These are phyloP conservation scores for Paraleonurus japonicus DNA, from an alignment of 257 asterid genomes.

Conservation along the genomic window DNA sequence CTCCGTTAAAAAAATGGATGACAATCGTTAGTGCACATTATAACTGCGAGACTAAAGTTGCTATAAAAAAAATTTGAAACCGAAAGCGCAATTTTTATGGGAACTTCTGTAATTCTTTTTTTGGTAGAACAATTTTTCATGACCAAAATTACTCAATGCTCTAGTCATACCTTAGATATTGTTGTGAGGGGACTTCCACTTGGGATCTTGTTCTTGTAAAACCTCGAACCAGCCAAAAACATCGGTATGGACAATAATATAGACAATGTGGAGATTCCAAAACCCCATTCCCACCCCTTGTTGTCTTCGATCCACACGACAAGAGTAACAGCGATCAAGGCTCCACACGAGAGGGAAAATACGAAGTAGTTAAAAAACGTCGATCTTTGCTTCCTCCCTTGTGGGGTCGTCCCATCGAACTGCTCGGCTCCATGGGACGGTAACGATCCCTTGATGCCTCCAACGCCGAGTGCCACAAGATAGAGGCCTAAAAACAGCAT, in stretches of 20 bases:
- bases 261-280: slow-evolving; percentile 62
- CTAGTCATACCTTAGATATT: slow-evolving; percentile 68
- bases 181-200: slow-evolving; percentile 87
- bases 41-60: neutral
- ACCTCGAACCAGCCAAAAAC: slow-evolving; percentile 62
- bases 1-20: neutral
- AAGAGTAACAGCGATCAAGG: slow-evolving; percentile 73
- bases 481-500: slow-evolving; percentile 82
- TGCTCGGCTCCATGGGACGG: slow-evolving; percentile 93
- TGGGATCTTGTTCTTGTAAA: slow-evolving; percentile 72
- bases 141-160: too few relatives aligned
- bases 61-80: too few relatives aligned
- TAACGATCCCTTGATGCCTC: slow-evolving; percentile 82
- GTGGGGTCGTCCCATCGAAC: slow-evolving; percentile 59
- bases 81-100: too few relatives aligned
- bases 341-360: slow-evolving; percentile 75
- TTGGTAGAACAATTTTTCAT: too few relatives aligned
- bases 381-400: slow-evolving; percentile 69
- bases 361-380: slow-evolving; percentile 86
- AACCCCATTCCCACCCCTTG: slow-evolving; percentile 97
- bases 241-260: slow-evolving; percentile 64
- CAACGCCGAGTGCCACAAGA: slow-evolving; percentile 74
- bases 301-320: slow-evolving; percentile 95
- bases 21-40: too few relatives aligned
- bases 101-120: too few relatives aligned